These are phyloP conservation scores for Uromyces viciae-fabae DNA, from an alignment of 1,284 basidiomycete species.

Conservation along the genomic window DNA sequence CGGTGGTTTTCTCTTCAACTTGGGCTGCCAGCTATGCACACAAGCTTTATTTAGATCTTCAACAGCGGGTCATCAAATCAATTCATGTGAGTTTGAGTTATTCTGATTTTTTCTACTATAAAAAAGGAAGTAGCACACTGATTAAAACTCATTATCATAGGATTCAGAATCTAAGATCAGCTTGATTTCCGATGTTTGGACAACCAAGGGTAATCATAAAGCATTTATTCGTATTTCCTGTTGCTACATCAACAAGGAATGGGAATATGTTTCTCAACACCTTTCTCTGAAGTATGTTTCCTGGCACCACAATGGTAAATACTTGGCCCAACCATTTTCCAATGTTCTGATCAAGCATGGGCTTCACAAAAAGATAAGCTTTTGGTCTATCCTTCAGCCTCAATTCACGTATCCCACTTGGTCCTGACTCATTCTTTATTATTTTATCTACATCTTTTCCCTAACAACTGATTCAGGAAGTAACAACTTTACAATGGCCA, in stretches of 20 bases:
- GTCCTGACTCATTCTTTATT: no score
- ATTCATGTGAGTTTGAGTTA: no score
- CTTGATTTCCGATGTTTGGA: background rate
- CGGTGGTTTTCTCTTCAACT: background rate
- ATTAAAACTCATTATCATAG: no score
- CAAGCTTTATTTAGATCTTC: background rate
- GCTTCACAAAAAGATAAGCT: background rate
- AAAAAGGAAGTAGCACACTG: no score
- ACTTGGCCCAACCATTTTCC: background rate
- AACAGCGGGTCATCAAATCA: no score
- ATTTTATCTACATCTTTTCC: background rate
- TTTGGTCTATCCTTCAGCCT: background rate
- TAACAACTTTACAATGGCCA: conserved; percentile 13
- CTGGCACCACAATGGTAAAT: background rate
- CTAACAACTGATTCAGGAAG: background rate
- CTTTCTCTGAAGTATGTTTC: background rate
- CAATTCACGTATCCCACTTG: no score
- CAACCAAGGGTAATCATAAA: background rate
- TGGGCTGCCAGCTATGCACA: background rate
- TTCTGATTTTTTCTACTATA: no score
- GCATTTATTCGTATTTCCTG: background rate
- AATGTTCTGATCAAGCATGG: background rate
- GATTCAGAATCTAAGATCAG: background rate
- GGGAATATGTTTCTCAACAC: background rate
- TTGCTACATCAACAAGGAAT: background rate